Conservation (phyloP, 2,329 filamentous ascomycete species). For the Teratosphaeria nubilosa region DNA sequence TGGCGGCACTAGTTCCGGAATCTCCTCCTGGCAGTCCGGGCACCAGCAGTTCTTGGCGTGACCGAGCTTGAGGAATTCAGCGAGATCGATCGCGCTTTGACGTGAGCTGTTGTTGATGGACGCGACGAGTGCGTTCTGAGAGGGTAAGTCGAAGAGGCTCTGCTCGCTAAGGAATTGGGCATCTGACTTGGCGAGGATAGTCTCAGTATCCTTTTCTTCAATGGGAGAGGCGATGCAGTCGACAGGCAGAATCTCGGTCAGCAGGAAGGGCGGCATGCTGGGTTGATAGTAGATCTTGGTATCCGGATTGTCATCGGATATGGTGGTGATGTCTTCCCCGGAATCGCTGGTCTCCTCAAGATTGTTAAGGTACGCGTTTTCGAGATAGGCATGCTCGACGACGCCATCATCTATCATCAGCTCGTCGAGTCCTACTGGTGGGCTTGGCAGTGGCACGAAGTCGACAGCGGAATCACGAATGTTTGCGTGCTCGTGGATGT, state of each 20-base stretch:
- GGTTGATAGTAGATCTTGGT: neutral
- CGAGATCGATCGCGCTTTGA: slow-evolving; percentile 14
- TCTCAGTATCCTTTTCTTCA: slow-evolving; percentile 3
- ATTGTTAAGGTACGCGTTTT: neutral
- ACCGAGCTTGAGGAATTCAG: slow-evolving; percentile 19
- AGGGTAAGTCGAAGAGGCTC: slow-evolving; percentile 12
- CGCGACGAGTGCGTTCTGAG: neutral
- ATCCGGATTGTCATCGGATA: neutral
- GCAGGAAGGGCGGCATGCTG: neutral
- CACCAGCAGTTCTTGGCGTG: slow-evolving; percentile 23
- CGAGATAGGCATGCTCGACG: neutral
- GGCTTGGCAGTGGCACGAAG: slow-evolving; percentile 7
- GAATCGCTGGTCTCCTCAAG: neutral
- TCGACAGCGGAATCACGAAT: slow-evolving; percentile 11
- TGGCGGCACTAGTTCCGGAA: slow-evolving; percentile 10
- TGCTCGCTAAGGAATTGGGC: slow-evolving; percentile 20
- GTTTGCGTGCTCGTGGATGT: slow-evolving; percentile 2
- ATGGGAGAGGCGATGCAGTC: neutral
- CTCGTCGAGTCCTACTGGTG: slow-evolving; percentile 11
- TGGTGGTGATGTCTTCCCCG: neutral
- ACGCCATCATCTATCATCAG: slow-evolving; percentile 11
- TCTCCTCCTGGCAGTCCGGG: slow-evolving; percentile 11
- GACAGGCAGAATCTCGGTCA: slow-evolving; percentile 3
- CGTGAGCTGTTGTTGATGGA: neutral
- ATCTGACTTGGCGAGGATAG: slow-evolving; percentile 7